Evolutionary conservation across 352 stramenopile species (phyloP), one percentile per base, ranked within the genome.

Genomic region (Peronosclerospora sorghi): DNA sequence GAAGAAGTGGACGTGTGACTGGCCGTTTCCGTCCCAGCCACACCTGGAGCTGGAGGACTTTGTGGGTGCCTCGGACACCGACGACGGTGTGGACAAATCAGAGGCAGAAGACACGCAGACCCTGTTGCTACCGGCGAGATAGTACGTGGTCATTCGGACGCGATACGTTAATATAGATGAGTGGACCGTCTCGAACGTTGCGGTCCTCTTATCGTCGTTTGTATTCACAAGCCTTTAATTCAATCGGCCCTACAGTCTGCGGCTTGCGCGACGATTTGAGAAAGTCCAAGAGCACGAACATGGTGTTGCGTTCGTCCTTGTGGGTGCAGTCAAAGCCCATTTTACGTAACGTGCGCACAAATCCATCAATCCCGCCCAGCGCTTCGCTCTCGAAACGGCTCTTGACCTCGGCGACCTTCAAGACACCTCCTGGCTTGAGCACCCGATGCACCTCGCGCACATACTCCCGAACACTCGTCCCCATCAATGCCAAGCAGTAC

Each of bases 401-500:
- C 49, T 91, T 88, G 9, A 91, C 78, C 36, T 91, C 78, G 2
- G 78, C 78, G 32, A 91, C 55, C 43, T 87, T 93, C 10, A 99
- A 61, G 21, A 90, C 54, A n/a, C 95, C 96, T 49, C 80, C 74
- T 32, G 83, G 63, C 45, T 95, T 97, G 23, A 98, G 62, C 41
- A 98, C 92, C 38, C 95, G 82, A 51, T 93, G 66, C 7, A 86
- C 95, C 66, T 99, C 96, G 13, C 83, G 51, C n/a, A 99, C 60
- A 70, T 98, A 99, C 53, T 98, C 93, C 18, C 82, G 73, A 29
- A 98, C 73, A 54, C 96, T 98, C 17, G 90, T 98, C 17, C 96
- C 96, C 96, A 99, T 99, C 19, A 99, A 76, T 15, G 95, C 91
- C 17, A 99, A 74, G 59, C 90, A 98, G 62, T 98, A 99, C 12